phyloP scores from a whole-genome alignment of 2,329 filamentous ascomycete genomes.

The Lachnellula suecica region DNA sequence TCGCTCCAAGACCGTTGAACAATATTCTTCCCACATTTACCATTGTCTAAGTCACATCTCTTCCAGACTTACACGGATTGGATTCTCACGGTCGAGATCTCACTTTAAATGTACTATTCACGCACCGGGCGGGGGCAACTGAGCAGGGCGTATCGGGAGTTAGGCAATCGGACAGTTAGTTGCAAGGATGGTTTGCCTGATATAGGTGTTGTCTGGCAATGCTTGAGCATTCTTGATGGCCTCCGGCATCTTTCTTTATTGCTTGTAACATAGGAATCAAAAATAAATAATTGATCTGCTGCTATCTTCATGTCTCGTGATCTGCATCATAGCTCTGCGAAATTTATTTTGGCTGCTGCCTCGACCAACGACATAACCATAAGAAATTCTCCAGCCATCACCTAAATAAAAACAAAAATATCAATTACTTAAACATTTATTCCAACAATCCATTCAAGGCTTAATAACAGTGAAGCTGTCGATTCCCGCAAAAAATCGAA shows the following conservation, averaged over 20 bases:
- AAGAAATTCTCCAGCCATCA: too few species aligned
- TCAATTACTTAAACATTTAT: not conserved
- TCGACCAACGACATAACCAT: too few species aligned
- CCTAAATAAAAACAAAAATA: too few species aligned
- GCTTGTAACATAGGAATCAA: too few species aligned
- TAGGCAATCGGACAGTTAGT: not conserved
- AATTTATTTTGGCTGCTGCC: too few species aligned
- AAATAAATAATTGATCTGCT: too few species aligned
- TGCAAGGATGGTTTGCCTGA: not conserved
- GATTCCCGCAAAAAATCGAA: not conserved
- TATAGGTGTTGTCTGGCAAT: not conserved
- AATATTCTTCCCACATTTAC: not conserved
- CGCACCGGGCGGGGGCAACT: constrained; percentile 3
- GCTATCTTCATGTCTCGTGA: too few species aligned
- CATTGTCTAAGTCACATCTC: too few species aligned
- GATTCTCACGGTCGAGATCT: not conserved
- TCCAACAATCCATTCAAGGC: not conserved
- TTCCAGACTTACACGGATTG: too few species aligned
- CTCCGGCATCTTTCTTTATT: too few species aligned
- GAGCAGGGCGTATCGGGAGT: constrained; percentile 21
- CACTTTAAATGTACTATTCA: constrained; percentile 6
- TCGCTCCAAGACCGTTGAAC: constrained; percentile 9
- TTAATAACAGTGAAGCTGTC: not conserved
- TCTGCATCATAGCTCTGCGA: too few species aligned
- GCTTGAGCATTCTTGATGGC: too few species aligned